Percentiles rank a stretch among this genome's conserved stretches.
phyloP scores from a whole-genome alignment of 1,284 basidiomycete species.

The Leccinum colubrinum region DNA sequence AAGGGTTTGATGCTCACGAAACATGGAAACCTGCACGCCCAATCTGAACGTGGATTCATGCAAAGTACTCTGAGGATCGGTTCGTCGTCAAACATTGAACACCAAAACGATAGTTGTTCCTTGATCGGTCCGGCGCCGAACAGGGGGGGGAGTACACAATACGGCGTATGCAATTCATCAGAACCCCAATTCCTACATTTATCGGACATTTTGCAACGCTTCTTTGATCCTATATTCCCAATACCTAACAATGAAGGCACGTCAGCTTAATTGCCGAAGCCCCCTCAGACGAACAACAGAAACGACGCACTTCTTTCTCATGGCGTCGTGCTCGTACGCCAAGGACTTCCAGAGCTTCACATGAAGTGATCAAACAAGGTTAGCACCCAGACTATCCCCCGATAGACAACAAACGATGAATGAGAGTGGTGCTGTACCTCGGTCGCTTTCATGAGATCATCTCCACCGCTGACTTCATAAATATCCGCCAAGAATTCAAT shows the following conservation, averaged over 20 bases:
- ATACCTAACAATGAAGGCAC: slow-evolving; percentile 33
- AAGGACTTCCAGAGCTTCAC: slow-evolving; percentile 69
- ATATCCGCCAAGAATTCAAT: slow-evolving; percentile 88
- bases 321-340: slow-evolving; percentile 70
- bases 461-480: slow-evolving; percentile 50
- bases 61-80: not conserved
- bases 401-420: not conserved
- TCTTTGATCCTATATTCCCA: slow-evolving; percentile 49
- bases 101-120: not conserved
- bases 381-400: slow-evolving; percentile 8
- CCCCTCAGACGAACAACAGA: not conserved
- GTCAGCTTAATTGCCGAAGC: slow-evolving; percentile 29
- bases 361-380: slow-evolving; percentile 10
- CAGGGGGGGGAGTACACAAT: not conserved
- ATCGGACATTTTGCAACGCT: slow-evolving; percentile 29
- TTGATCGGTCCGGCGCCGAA: not conserved
- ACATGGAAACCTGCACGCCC: not conserved
- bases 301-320: slow-evolving; percentile 68
- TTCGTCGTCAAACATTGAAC: not conserved
- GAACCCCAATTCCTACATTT: slow-evolving; percentile 13
- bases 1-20: slow-evolving; percentile 33
- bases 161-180: slow-evolving; percentile 8
- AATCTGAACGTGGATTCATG: not conserved
- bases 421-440: slow-evolving; percentile 21
- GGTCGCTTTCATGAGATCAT: slow-evolving; percentile 31